Evolutionary conservation across 208 protist species (phyloP), one percentile per base, ranked within the genome.

Genomic region (Trypanosoma platydactyli): DNA sequence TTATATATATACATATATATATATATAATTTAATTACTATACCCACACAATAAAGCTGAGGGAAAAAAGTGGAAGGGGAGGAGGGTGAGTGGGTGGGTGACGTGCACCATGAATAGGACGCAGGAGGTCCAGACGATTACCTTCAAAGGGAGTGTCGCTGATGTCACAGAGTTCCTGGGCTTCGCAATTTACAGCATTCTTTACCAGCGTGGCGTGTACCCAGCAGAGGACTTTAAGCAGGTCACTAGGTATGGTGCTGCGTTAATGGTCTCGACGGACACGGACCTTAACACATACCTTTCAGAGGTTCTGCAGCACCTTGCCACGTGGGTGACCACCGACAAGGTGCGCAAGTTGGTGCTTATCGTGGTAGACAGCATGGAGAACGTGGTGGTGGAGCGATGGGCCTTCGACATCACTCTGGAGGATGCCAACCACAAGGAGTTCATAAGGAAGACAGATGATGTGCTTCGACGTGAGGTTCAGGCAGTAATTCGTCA

Each of bases 161-260:
- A 97, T 29, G 97, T 99, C 44, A 96, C 96, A 5, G 98, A 99
- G 80, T 99, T 99, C 71, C 98, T 99, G 77, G 90, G 84, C 24
- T 98, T 97, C 60, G 81, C 88, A 15, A 89, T 98, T 40, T 98
- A 98, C 73, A 85, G 53, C 55, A 95, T 98, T 69, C 81, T 99
- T 53, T 99, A 97, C 77, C 97, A 99, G 76, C 94, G 98, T 20
- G 98, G 97, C 16, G 91, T 99, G 53, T 99, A 99, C 85, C 97
- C 98, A 20, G 78, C 95, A 1, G 96, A 99, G n/a, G 73, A 71
- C 41, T 99, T 99, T 71, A 71, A 84, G 16, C 65, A 79, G 42
- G 86, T 98, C 42, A 89, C 77, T 25, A 98, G 98, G 78, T 99
- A 99, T 77, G 97, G 97, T 11, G 64, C 99, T 46, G 59, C 83